phyloP scores from a whole-genome alignment of 345 rosid species.

The Brassica nigra region DNA sequence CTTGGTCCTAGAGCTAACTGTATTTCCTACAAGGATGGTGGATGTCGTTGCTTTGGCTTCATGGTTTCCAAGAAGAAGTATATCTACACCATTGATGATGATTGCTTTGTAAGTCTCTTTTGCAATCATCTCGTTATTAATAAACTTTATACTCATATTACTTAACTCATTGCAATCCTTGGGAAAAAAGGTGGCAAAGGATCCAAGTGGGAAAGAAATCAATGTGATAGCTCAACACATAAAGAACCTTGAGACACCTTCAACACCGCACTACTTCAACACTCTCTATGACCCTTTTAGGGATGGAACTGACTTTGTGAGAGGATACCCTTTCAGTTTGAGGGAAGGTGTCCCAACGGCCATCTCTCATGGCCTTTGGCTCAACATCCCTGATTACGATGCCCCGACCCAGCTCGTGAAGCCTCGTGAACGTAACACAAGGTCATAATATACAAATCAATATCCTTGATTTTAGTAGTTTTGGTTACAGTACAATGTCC shows the following conservation, averaged over 20 bases:
- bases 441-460: conserved; percentile 42
- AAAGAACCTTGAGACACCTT: conserved; percentile 65
- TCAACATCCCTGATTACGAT: conserved; percentile 90
- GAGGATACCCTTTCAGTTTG: conserved; percentile 84
- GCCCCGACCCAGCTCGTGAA: conserved; percentile 93
- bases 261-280: conserved; percentile 81
- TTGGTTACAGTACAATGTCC: not conserved
- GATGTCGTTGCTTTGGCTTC: conserved; percentile 77
- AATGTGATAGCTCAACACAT: conserved; percentile 86
- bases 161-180: not conserved
- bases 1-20: conserved; percentile 84
- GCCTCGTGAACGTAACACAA: conserved; percentile 77
- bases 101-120: conserved; percentile 74
- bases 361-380: conserved; percentile 89
- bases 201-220: conserved; percentile 74
- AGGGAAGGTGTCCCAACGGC: conserved; percentile 83
- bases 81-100: conserved; percentile 85
- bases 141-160: not conserved
- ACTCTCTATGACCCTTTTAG: conserved; percentile 54
- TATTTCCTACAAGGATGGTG: conserved; percentile 73
- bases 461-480: not conserved
- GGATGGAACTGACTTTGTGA: conserved; percentile 74
- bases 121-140: not conserved
- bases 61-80: conserved; percentile 88
- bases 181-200: conserved; percentile 64